These are phyloP conservation scores for Babesia bigemina DNA, from an alignment of 169 alveolate species.

Conservation along the genomic window DNA sequence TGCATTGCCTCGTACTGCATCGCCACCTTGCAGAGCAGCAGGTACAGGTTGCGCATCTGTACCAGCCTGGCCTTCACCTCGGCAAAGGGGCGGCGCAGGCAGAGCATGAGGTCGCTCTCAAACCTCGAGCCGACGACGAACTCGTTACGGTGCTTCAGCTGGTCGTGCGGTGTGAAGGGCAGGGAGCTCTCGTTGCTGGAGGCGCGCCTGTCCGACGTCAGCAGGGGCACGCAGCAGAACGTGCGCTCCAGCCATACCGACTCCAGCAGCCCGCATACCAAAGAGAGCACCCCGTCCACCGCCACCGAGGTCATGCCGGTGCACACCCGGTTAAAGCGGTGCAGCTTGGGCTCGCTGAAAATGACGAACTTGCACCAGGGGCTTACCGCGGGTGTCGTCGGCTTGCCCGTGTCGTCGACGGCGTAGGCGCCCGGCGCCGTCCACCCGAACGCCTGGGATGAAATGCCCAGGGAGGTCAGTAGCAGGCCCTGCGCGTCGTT, in stretches of 20 bases:
- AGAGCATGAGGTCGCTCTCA: constrained; percentile 28
- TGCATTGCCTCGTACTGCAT: constrained; percentile 28
- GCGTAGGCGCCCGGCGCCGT: constrained; percentile 64
- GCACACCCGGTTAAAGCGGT: constrained; percentile 27
- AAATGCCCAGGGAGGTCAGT: constrained; percentile 45
- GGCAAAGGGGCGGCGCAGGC: constrained; percentile 18
- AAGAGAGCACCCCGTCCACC: constrained; percentile 41
- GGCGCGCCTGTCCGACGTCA: neutral
- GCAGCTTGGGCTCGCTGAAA: constrained; percentile 12
- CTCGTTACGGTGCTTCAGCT: constrained; percentile 43
- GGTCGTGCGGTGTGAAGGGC: constrained; percentile 23
- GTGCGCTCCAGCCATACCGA: constrained; percentile 46
- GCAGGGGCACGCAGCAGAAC: constrained; percentile 28
- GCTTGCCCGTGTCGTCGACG: constrained; percentile 31
- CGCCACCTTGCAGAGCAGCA: constrained; percentile 22
- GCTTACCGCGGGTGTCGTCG: constrained; percentile 46
- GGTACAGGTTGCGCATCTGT: constrained; percentile 26
- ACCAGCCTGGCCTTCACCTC: constrained; percentile 14
- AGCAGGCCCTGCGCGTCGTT: constrained; percentile 14
- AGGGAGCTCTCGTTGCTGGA: neutral
- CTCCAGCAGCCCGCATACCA: constrained; percentile 32
- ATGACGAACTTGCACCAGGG: constrained; percentile 67
- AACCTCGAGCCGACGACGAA: constrained; percentile 56
- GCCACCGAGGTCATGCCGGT: constrained; percentile 49
- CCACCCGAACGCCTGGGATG: constrained; percentile 45